Evolutionary conservation across 2,329 filamentous ascomycete species (phyloP), one percentile per base, ranked within the genome.

Genomic region (Aspergillus niger): DNA sequence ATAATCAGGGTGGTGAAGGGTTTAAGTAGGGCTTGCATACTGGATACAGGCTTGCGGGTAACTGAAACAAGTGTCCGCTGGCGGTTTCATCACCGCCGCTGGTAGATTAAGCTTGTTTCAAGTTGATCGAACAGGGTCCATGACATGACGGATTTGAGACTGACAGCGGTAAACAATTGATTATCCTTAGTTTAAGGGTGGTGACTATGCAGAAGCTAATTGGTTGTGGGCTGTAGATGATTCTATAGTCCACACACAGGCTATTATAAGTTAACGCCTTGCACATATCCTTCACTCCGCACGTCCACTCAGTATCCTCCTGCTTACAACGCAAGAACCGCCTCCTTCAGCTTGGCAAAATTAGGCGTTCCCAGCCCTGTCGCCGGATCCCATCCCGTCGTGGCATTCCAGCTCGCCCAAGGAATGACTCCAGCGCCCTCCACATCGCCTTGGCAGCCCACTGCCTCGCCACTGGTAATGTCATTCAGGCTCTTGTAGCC

Each of bases 401-500:
- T 70, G 6, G 75, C 75, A 51, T 72, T 72, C 69, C 70, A 72
- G 32, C 66, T 60, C 8, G 70, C 70, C 28, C 64, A 65, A 1
- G 70, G 67, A 26, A 72, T 71, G 3, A 68, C 26, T 17, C 69
- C 63, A 22, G 58, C 65, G 11, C 70, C 70, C 3, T 2, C 67
- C 55, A 20, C 39, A 64, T 47, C 71, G 69, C 70, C 71, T 28
- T 70, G 63, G 58, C 76, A 79, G 6, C 76, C 76, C 47, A 72
- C 66, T 4, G 72, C 71, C 30, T 58, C 63, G 8, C 76, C 76
- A 24, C 63, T 70, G 6, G 72, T 67, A 28, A 78, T 72, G 64
- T 87, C 85, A 0, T 75, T 84, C 17, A 86, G 74, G 0, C 76
- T 83, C 62, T 76, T 71, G 58, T 77, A 79, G 4, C 80, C 81